phyloP scores from a whole-genome alignment of 371 early-diverging fungal species.

The Mucor irregularis region DNA sequence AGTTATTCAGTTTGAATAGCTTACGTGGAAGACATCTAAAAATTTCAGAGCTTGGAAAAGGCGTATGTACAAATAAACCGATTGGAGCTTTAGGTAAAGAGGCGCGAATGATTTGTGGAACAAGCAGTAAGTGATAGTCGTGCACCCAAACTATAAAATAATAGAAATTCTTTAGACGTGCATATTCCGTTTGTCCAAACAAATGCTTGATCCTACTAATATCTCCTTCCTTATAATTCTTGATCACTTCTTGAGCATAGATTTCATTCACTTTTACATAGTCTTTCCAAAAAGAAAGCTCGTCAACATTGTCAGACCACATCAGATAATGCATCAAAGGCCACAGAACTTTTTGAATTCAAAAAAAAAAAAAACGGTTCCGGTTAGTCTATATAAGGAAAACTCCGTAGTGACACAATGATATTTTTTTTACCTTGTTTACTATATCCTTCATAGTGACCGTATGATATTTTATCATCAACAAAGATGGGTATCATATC shows the following conservation, averaged over 20 bases:
- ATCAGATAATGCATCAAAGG: slow-evolving; percentile 96
- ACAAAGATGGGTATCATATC: slow-evolving; percentile 80
- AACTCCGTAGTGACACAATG: not conserved
- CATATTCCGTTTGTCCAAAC: slow-evolving; percentile 35
- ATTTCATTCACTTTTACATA: slow-evolving; percentile 86
- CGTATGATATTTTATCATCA: slow-evolving; percentile 64
- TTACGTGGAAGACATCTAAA: slow-evolving; percentile 77
- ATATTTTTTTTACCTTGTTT: slow-evolving; percentile 66
- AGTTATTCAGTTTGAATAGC: slow-evolving; percentile 81
- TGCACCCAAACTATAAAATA: slow-evolving; percentile 98
- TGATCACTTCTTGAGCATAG: slow-evolving; percentile 80
- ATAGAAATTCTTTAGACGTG: not conserved
- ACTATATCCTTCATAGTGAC: slow-evolving; percentile 93
- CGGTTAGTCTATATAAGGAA: slow-evolving; percentile 8
- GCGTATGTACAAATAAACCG: slow-evolving; percentile 99
- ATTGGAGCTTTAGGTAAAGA: slow-evolving; percentile 82
- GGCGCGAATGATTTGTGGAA: slow-evolving; percentile 82
- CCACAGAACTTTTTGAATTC: slow-evolving; percentile 79
- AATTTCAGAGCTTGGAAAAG: slow-evolving; percentile 96
- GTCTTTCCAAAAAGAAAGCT: slow-evolving; percentile 79
- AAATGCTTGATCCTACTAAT: slow-evolving; percentile 77
- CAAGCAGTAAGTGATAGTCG: slow-evolving; percentile 98
- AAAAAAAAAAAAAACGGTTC: not conserved
- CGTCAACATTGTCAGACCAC: slow-evolving; percentile 82
- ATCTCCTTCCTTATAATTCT: slow-evolving; percentile 83